Evolutionary conservation across 2,329 filamentous ascomycete species (phyloP).

Genomic region (Scedosporium apiospermum): DNA sequence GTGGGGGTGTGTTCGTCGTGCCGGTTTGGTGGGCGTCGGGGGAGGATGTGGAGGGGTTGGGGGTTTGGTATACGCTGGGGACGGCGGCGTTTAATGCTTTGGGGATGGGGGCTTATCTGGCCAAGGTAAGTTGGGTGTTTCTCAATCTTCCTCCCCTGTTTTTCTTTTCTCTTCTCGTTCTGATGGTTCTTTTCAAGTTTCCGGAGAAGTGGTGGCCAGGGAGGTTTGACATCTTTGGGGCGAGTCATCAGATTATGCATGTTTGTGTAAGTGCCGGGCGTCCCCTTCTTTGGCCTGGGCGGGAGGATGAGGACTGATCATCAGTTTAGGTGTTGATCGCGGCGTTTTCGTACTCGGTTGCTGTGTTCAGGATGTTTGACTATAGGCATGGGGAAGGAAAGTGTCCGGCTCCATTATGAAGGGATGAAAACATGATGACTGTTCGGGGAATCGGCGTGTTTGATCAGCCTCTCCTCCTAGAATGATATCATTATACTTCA

Average conservation of each 20-base stretch:
- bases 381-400: neutral
- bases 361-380: neutral
- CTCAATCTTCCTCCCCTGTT: neutral
- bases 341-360: slow-evolving; percentile 19
- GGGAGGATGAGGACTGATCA: neutral
- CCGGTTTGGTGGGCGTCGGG: neutral
- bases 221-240: slow-evolving; percentile 34
- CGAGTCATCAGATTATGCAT: slow-evolving; percentile 39
- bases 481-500: neutral
- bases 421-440: too few species aligned
- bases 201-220: slow-evolving; percentile 32
- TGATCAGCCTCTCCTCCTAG: too few species aligned
- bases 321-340: slow-evolving; percentile 3
- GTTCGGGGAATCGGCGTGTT: too few species aligned
- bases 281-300: neutral
- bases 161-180: neutral
- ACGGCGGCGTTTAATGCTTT: neutral
- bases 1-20: neutral
- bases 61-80: neutral
- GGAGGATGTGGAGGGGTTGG: neutral
- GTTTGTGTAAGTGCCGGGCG: slow-evolving; percentile 21
- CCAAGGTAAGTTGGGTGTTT: neutral
- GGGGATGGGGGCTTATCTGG: neutral
- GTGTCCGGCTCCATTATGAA: neutral
- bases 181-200: slow-evolving; percentile 17